Evolutionary conservation across 2,329 filamentous ascomycete genomes (phyloP).

Genomic region (Ceratocystis albifundus): DNA sequence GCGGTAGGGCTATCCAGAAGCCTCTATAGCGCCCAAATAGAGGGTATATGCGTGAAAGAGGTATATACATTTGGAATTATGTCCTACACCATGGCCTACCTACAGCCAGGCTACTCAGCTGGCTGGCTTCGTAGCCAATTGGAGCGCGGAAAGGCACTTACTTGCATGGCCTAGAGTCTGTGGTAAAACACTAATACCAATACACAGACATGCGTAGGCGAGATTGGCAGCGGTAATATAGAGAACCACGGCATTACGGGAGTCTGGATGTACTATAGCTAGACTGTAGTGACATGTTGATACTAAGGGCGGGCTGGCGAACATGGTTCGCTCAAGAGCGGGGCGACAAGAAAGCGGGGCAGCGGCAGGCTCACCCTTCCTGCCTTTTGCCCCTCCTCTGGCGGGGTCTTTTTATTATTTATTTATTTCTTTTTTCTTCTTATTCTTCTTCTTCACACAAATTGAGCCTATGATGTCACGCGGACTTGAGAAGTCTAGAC

Average conservation of each 20-base stretch:
- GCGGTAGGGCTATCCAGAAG: neutral
- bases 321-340: neutral
- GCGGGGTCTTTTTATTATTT: too few species aligned
- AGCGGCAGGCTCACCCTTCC: neutral
- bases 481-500: too few species aligned
- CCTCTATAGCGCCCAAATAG: neutral
- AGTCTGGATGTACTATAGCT: neutral
- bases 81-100: too few species aligned
- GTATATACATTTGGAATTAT: neutral
- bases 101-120: too few species aligned
- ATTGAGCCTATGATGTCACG: constrained; percentile 3
- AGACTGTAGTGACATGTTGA: neutral
- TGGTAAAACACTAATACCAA: too few species aligned
- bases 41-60: neutral
- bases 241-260: neutral
- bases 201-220: too few species aligned
- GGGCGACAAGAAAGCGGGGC: constrained; percentile 1
- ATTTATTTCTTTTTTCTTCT: neutral
- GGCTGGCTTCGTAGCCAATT: too few species aligned
- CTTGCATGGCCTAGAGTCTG: too few species aligned
- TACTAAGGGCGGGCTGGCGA: neutral
- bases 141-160: too few species aligned
- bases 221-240: too few species aligned
- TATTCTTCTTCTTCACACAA: neutral
- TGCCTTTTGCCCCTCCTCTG: neutral